These are phyloP conservation scores for Gossypium raimondii DNA, from an alignment of 345 rosid species.

Conservation along the genomic window DNA sequence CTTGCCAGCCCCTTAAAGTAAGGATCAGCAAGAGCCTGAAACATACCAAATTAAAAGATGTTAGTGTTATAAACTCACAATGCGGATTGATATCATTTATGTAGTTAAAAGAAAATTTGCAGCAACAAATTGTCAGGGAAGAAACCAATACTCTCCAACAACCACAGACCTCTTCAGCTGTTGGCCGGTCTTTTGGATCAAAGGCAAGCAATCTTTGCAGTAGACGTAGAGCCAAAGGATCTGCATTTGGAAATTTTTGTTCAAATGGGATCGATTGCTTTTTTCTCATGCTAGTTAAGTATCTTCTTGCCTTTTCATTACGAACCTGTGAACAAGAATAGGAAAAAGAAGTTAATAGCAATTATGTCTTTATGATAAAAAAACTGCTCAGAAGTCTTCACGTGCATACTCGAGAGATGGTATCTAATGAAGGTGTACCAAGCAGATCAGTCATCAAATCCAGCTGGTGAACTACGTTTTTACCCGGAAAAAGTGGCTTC, in stretches of 20 bases:
- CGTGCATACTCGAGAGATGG: constrained; percentile 66
- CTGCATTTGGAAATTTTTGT: constrained; percentile 79
- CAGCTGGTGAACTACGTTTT: constrained; percentile 93
- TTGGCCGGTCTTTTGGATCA: constrained; percentile 90
- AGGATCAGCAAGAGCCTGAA: constrained; percentile 86
- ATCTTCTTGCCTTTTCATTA: constrained; percentile 91
- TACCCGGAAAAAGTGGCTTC: constrained; percentile 89
- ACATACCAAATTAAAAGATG: constrained; percentile 10
- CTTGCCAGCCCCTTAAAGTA: constrained; percentile 84
- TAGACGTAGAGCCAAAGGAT: constrained; percentile 70
- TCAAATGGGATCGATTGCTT: constrained; percentile 66
- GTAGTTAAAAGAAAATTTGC: neutral
- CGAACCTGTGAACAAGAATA: constrained; percentile 48
- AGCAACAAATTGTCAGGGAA: neutral
- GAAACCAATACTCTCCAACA: neutral
- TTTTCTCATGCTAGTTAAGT: constrained; percentile 91
- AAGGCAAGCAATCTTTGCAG: constrained; percentile 84
- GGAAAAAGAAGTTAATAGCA: neutral
- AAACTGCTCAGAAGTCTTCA: constrained; percentile 5
- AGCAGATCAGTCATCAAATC: constrained; percentile 96
- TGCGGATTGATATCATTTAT: neutral
- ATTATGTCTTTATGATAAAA: neutral
- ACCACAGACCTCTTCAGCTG: constrained; percentile 77
- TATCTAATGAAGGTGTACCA: constrained; percentile 88
- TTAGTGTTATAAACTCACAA: neutral